phyloP scores from a whole-genome alignment of 768 basidiomycete species.

The Mycena olivaceomarginata region DNA sequence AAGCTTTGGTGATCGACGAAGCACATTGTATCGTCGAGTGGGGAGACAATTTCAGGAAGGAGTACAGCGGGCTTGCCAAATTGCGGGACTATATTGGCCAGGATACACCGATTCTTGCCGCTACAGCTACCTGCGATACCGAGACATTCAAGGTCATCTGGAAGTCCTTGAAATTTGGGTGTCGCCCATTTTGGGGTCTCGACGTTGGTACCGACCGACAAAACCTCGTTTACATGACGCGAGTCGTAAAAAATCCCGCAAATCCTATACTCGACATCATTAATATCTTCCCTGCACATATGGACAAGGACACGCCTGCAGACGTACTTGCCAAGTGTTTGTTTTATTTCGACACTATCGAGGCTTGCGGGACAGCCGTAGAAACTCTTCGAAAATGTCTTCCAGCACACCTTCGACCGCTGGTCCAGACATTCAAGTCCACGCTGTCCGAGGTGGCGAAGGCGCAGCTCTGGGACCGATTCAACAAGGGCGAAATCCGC shows the following conservation, averaged over 20 bases:
- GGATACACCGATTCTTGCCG: too few relatives aligned
- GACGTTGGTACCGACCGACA: constrained; percentile 43
- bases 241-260: constrained; percentile 16
- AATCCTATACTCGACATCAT: constrained; percentile 44
- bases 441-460: constrained; percentile 45
- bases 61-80: constrained; percentile 19
- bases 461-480: constrained; percentile 41
- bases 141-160: too few relatives aligned
- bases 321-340: constrained; percentile 29
- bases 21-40: constrained; percentile 7
- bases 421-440: too few relatives aligned
- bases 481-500: constrained; percentile 34
- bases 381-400: too few relatives aligned
- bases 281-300: constrained; percentile 38
- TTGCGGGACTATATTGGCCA: constrained; percentile 5
- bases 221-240: constrained; percentile 41
- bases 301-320: constrained; percentile 32
- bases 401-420: too few relatives aligned
- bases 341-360: too few relatives aligned
- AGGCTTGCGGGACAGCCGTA: too few relatives aligned
- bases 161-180: constrained; percentile 24
- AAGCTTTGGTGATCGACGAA: constrained; percentile 9
- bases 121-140: too few relatives aligned
- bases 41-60: constrained; percentile 13
- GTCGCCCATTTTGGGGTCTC: constrained; percentile 46